These are phyloP conservation scores for Hansenula anomala DNA, from an alignment of 1,139 yeast species.

Conservation along the genomic window DNA sequence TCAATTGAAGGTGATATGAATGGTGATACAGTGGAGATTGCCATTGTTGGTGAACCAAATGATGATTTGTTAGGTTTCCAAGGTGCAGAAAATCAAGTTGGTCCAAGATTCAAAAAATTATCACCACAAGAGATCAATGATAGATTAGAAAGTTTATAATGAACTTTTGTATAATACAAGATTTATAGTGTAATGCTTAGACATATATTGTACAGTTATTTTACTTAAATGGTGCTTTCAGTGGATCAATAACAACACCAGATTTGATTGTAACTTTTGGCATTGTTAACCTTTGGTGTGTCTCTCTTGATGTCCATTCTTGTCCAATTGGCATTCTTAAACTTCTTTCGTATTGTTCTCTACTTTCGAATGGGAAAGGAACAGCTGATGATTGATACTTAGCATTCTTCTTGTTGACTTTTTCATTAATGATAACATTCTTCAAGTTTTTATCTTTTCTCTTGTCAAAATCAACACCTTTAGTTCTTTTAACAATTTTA, in stretches of 20 bases:
- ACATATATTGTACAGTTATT: no score
- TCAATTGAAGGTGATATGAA: slow-evolving; percentile 97
- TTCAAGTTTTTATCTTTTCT: slow-evolving; percentile 74
- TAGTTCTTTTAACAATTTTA: slow-evolving; percentile 60
- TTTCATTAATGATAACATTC: slow-evolving; percentile 87
- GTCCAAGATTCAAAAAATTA: slow-evolving; percentile 86
- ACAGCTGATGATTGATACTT: slow-evolving; percentile 84
- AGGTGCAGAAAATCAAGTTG: slow-evolving; percentile 70
- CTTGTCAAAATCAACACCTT: slow-evolving; percentile 65
- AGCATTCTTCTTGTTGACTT: slow-evolving; percentile 73
- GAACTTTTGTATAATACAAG: background rate
- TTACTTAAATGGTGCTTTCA: slow-evolving; percentile 42
- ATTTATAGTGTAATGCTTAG: background rate
- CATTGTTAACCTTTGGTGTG: slow-evolving; percentile 84
- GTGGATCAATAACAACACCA: slow-evolving; percentile 87
- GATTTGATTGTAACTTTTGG: slow-evolving; percentile 85
- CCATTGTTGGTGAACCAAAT: slow-evolving; percentile 80
- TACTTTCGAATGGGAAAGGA: slow-evolving; percentile 90
- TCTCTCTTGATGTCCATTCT: slow-evolving; percentile 88
- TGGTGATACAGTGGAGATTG: slow-evolving; percentile 93
- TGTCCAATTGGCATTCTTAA: slow-evolving; percentile 96
- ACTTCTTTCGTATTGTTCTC: slow-evolving; percentile 92
- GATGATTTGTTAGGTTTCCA: slow-evolving; percentile 77
- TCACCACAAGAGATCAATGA: slow-evolving; percentile 91
- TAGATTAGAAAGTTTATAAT: slow-evolving; percentile 82